Percentiles rank a stretch among this genome's conserved stretches.
phyloP scores from a whole-genome alignment of 371 early-diverging fungal genomes.

The Entomophthora muscae region DNA sequence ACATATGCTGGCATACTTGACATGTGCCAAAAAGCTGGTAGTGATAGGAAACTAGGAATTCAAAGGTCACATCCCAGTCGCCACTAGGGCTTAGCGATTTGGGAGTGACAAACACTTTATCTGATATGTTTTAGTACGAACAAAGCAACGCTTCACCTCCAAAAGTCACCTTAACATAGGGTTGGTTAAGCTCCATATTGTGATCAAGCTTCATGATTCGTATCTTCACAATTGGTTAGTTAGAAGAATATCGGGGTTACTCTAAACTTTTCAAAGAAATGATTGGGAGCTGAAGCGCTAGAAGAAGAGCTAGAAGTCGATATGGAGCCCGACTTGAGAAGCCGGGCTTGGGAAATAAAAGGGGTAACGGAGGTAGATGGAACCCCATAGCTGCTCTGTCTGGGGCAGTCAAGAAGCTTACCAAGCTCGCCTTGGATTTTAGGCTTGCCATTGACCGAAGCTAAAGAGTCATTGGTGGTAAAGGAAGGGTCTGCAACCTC shows the following conservation, averaged over 20 bases:
- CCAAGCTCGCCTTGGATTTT: too few relatives aligned
- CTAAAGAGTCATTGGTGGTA: too few relatives aligned
- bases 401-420: too few relatives aligned
- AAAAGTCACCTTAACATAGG: constrained; percentile 18
- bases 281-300: background rate
- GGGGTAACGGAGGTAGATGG: too few relatives aligned
- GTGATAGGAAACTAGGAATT: constrained; percentile 51
- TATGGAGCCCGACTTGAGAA: too few relatives aligned
- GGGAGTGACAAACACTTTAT: constrained; percentile 44
- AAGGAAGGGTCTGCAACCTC: too few relatives aligned
- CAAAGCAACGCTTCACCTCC: constrained; percentile 13
- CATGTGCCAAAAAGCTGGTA: constrained; percentile 57
- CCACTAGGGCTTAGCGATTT: constrained; percentile 36
- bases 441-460: too few relatives aligned
- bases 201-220: constrained; percentile 7
- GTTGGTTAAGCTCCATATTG: constrained; percentile 14
- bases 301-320: background rate
- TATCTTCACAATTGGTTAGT: background rate
- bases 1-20: constrained; percentile 18
- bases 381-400: too few relatives aligned
- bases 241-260: background rate
- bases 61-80: constrained; percentile 57
- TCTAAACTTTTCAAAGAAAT: background rate
- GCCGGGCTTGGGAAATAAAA: too few relatives aligned
- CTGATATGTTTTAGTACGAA: constrained; percentile 14